Percentiles rank a stretch among this genome's conserved stretches.
These are phyloP conservation scores for Rhododendron ferrugineum DNA, from an alignment of 148 eudicot species.

Conservation along the genomic window DNA sequence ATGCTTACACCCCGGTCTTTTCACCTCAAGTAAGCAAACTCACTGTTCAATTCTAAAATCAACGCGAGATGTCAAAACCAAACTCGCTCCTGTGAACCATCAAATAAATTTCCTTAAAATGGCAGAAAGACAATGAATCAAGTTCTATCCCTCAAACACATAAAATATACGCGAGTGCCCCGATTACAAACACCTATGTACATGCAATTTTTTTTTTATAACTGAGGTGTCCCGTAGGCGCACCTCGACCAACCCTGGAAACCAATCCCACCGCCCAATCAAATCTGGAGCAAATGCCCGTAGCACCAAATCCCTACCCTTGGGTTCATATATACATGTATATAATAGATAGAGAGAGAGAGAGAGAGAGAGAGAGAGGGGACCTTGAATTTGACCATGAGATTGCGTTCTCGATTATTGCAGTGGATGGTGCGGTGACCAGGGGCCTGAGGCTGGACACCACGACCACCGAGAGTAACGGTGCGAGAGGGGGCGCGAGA, in stretches of 20 bases:
- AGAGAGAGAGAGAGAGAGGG: not conserved
- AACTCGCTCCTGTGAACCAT: not conserved
- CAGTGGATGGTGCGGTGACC: conserved; percentile 18
- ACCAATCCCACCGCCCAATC: not conserved
- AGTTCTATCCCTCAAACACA: not conserved
- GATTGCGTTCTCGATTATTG: conserved; percentile 10
- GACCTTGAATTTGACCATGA: not conserved
- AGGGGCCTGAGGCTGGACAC: conserved; percentile 15
- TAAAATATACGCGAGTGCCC: not conserved
- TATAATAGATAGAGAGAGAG: too few relatives aligned
- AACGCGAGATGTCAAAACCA: not conserved
- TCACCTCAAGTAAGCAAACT: not conserved
- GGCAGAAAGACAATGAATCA: not conserved
- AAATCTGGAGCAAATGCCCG: not conserved
- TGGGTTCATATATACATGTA: not conserved
- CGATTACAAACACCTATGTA: not conserved
- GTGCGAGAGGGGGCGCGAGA: conserved; percentile 13
- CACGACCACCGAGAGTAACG: conserved; percentile 14
- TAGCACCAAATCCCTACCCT: not conserved
- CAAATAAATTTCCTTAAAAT: not conserved
- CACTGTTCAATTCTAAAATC: not conserved
- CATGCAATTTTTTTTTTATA: not conserved
- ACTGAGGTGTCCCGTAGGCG: not conserved
- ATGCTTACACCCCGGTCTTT: not conserved
- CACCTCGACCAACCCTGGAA: not conserved